Evolutionary conservation across 352 stramenopile species (phyloP).

Genomic region (Pythium plurisporium): DNA sequence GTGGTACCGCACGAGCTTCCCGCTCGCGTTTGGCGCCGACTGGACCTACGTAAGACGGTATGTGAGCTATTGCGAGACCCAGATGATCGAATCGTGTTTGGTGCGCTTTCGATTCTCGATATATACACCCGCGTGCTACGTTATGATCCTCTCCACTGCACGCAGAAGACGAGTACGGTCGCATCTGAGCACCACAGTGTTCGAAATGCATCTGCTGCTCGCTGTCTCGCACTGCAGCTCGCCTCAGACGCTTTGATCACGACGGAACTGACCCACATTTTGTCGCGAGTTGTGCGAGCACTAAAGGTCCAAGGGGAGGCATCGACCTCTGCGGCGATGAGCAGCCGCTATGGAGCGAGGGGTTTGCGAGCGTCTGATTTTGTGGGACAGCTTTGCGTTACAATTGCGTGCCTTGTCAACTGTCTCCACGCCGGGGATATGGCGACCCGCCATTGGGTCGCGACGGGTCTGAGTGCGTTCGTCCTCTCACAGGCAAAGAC

Average conservation of each 20-base stretch:
- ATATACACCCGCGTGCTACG: constrained; percentile 36
- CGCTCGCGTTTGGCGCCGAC: constrained; percentile 28
- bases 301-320: constrained; percentile 34
- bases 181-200: background rate
- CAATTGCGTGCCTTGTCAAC: constrained; percentile 31
- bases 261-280: constrained; percentile 20
- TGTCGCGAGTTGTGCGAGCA: constrained; percentile 17
- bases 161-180: background rate
- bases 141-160: background rate
- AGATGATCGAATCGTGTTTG: constrained; percentile 34
- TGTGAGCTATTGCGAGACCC: constrained; percentile 29
- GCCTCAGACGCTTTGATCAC: background rate
- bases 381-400: constrained; percentile 9
- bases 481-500: constrained; percentile 28
- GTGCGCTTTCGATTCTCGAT: constrained; percentile 33
- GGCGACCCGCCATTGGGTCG: constrained; percentile 29
- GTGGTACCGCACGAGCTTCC: constrained; percentile 20
- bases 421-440: constrained; percentile 33
- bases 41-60: constrained; percentile 25
- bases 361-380: background rate
- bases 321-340: constrained; percentile 5
- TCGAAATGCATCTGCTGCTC: background rate
- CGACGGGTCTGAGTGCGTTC: constrained; percentile 19
- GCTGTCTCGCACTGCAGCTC: background rate
- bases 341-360: constrained; percentile 5